These are phyloP conservation scores for Azolla pinnata DNA, from an alignment of 75 land plant species.

Conservation along the genomic window DNA sequence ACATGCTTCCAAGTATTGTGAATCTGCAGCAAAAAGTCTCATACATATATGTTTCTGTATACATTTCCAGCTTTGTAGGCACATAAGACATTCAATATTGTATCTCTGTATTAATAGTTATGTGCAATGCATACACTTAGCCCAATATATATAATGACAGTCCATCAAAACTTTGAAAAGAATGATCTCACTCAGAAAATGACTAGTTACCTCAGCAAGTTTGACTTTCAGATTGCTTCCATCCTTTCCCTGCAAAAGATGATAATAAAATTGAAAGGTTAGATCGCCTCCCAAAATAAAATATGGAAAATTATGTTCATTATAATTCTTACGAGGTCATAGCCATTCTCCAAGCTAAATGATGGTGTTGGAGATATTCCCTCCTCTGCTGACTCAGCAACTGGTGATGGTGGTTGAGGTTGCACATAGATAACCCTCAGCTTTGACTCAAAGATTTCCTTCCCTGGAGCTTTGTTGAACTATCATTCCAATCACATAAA, in stretches of 20 bases:
- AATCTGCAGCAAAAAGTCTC: too few relatives aligned
- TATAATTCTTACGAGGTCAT: not conserved
- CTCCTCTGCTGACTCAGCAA: slow-evolving; percentile 57
- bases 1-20: too few relatives aligned
- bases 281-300: not conserved
- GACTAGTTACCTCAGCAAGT: slow-evolving; percentile 19
- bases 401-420: slow-evolving; percentile 86
- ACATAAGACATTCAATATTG: too few relatives aligned
- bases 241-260: slow-evolving; percentile 8
- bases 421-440: slow-evolving; percentile 59
- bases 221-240: slow-evolving; percentile 19
- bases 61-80: too few relatives aligned
- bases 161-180: not conserved
- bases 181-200: not conserved
- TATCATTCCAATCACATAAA: too few relatives aligned
- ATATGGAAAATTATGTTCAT: not conserved
- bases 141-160: not conserved
- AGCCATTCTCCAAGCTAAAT: not conserved
- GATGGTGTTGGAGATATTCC: slow-evolving; percentile 12
- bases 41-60: too few relatives aligned
- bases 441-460: slow-evolving; percentile 56
- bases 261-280: not conserved
- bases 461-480: slow-evolving; percentile 71
- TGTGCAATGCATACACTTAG: not conserved
- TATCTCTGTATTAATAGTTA: too few relatives aligned